Percentiles rank a stretch among this genome's conserved stretches.
Conservation (phyloP, 768 basidiomycete species). For the Boletus speciosus region DNA sequence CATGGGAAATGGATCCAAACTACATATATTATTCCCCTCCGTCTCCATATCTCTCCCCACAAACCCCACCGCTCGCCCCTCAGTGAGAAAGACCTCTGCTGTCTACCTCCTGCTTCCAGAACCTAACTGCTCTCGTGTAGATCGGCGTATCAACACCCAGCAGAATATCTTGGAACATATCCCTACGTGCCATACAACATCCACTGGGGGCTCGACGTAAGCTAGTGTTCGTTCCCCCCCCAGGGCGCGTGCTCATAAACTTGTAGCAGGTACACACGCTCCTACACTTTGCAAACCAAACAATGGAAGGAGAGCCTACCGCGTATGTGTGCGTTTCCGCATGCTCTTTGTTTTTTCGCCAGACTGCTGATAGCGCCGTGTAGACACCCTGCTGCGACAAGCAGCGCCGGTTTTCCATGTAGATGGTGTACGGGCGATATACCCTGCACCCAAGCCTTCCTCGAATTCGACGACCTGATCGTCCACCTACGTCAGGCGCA, state of each 20-base stretch:
- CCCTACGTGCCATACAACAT: neutral
- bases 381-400: neutral
- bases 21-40: too few relatives aligned
- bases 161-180: neutral
- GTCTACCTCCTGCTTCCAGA: too few relatives aligned
- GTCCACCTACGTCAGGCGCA: neutral
- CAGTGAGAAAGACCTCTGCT: neutral
- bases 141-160: neutral
- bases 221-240: neutral
- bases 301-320: neutral
- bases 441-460: neutral
- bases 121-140: neutral
- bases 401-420: neutral
- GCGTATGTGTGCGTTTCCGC: neutral
- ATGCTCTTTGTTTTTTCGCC: neutral
- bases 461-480: constrained; percentile 3
- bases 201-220: constrained; percentile 7
- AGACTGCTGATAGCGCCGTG: neutral
- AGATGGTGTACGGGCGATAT: neutral
- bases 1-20: neutral
- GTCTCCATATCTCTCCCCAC: neutral
- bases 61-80: accelerated
- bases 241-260: neutral
- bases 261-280: constrained; percentile 4
- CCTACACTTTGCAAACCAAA: neutral